Conservation (phyloP, 2,329 filamentous ascomycete species). For the Coccinonectria pachysandricola region DNA sequence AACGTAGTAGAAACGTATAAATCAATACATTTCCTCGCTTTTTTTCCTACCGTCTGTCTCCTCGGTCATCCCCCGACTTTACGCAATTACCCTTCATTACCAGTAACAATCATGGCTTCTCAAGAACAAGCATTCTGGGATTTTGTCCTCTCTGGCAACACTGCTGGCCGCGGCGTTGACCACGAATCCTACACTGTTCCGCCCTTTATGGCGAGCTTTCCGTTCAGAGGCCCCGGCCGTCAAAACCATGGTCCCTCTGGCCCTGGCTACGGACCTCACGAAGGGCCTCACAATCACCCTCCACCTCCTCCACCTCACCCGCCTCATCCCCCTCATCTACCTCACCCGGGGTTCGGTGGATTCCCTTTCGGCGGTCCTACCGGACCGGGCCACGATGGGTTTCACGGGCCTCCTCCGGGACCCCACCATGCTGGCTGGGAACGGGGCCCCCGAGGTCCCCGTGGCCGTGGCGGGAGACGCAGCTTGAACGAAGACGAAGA, state of each 20-base stretch:
- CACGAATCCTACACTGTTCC: slow-evolving; percentile 20
- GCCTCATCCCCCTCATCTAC: slow-evolving; percentile 7
- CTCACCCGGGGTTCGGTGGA: slow-evolving; percentile 2
- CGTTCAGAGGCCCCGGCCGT: slow-evolving; percentile 19
- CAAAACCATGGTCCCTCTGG: too few species aligned
- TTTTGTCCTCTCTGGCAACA: slow-evolving; percentile 26
- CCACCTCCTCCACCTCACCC: slow-evolving; percentile 2
- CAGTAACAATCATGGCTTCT: slow-evolving; percentile 10
- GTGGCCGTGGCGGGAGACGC: slow-evolving; percentile 13
- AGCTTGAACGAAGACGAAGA: slow-evolving; percentile 14
- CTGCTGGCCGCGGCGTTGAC: slow-evolving; percentile 29
- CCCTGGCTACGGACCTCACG: slow-evolving; percentile 1
- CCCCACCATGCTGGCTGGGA: slow-evolving; percentile 17
- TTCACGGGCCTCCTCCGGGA: slow-evolving; percentile 17
- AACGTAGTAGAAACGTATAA: slow-evolving; percentile 1
- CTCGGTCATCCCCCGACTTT: slow-evolving; percentile 3
- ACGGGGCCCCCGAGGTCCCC: slow-evolving; percentile 11
- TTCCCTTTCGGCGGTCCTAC: slow-evolving; percentile 19
- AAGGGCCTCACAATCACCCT: slow-evolving; percentile 2
- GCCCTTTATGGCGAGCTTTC: slow-evolving; percentile 23
- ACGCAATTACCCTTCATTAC: too few species aligned
- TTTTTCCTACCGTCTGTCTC: slow-evolving; percentile 2
- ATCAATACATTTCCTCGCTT: neutral
- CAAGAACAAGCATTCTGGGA: slow-evolving; percentile 22
- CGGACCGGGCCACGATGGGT: slow-evolving; percentile 7